Evolutionary conservation across 2,329 filamentous ascomycete species (phyloP).

Genomic region (Pseudocercospora ulei): DNA sequence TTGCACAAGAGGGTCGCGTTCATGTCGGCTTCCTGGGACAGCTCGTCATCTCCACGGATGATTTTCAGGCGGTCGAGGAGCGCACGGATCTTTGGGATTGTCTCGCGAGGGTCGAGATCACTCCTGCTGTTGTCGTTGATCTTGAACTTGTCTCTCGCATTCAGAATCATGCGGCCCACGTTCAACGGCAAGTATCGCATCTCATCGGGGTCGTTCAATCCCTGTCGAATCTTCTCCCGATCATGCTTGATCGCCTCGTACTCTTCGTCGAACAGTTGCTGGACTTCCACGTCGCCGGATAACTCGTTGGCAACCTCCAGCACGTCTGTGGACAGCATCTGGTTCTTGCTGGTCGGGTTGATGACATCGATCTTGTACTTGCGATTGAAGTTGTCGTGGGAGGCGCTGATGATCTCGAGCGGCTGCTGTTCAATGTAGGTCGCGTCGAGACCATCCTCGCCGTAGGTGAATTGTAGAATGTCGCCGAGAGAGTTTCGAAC

Average conservation of each 20-base stretch:
- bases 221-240: constrained; percentile 64
- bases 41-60: constrained; percentile 70
- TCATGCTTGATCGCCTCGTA: constrained; percentile 69
- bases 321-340: constrained; percentile 56
- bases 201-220: constrained; percentile 63
- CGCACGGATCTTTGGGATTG: constrained; percentile 66
- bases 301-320: constrained; percentile 83
- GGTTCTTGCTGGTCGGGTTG: constrained; percentile 47
- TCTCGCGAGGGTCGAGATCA: constrained; percentile 78
- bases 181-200: constrained; percentile 89
- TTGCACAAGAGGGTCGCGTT: constrained; percentile 90
- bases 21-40: constrained; percentile 76
- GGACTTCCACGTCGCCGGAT: constrained; percentile 74
- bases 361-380: constrained; percentile 83
- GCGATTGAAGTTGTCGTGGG: constrained; percentile 64
- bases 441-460: constrained; percentile 92
- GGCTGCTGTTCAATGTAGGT: constrained; percentile 87
- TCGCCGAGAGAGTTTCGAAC: constrained; percentile 95
- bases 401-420: constrained; percentile 75
- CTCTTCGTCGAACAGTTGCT: constrained; percentile 77
- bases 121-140: constrained; percentile 78
- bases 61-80: constrained; percentile 70
- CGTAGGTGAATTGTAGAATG: constrained; percentile 93
- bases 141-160: constrained; percentile 79
- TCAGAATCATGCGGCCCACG: constrained; percentile 79